Base-by-base conservation (phyloP, 2,329 filamentous ascomycete genomes). In the Trichoderma breve region DNA sequence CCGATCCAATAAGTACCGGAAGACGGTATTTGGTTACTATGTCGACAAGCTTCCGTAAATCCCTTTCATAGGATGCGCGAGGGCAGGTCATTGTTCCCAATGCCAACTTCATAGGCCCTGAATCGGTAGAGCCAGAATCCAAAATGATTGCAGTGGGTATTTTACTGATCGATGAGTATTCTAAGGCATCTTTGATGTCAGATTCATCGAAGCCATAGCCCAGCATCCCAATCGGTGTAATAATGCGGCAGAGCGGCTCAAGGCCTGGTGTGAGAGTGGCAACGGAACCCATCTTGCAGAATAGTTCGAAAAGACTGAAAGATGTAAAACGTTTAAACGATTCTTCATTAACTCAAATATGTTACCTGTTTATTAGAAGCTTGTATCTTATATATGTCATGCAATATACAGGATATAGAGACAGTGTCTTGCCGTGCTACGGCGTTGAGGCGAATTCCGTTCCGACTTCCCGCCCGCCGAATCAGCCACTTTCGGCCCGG, bases 101-200 rank as follows among this genome's bases (percentile, higher is more conserved):
- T 3, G 43, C 43, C 43, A 51, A 2, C 43, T 51, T 51, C n/a
- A 80, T 76, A 0, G 83, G 84, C 0, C 80, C 80, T 18, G 78
- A 79, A 51, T 82, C 80, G 1, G 80, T 82, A 0, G 80, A 81
- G 0, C 80, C 80, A 0, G 79, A 79, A 62, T 82, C 80, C 1
- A 82, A 69, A n/a, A 82, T 79, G 8, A 82, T 78, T 15, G 79
- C 80, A 0, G 79, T 79, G 0, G 81, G 81, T 30, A 30, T 30
- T n/a, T 26, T 26, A n/a, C 36, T 47, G 15, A n/a, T 39, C 36
- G 30, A 26, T 14, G 61, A 63, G 26, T 26, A 47, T 63, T 63
- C 61, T 14, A 63, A n/a, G 14, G 61, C 61, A 21, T 30, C 43
- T 4, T 21, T 51, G 9, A 51, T 51, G 9, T 51, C 43, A 8